Base-by-base conservation (phyloP, 768 basidiomycete genomes). In the Trametes cingulata region DNA sequence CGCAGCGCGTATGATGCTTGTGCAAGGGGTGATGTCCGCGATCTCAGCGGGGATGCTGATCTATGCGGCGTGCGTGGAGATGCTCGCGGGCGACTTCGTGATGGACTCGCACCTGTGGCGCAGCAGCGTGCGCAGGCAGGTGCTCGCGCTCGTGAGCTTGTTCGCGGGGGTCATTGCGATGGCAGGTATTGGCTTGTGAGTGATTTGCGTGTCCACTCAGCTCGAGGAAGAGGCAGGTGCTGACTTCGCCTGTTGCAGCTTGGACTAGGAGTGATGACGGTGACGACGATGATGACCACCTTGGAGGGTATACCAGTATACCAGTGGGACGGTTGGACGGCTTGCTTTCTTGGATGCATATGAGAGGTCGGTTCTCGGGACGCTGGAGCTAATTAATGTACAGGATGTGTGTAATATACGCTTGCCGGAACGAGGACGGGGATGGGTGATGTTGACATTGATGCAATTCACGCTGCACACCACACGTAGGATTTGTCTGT, bases 21-120 rank as follows among this genome's bases (percentile, higher is more conserved):
- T 79, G 0, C 86, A 89, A 69, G 91, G 91, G 20, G 68, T 92
- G 43, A 86, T 92, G 86, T 87, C 85, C 7, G 89, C 88, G n/a
- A 77, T 91, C 33, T 90, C 88, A 0, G 88, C 90, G 0, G 90
- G 91, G 3, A 85, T 93, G 87, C 80, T 93, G 49, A 91, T 87
- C 45, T 93, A 92, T 66, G 91, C 87, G 0, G 83, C 87, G 12
- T 89, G 86, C 10, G 90, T 93, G 7, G 91, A 93, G 78, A 93
- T 93, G 88, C 82, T 93, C 52, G 91, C 89, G 0, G 91, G 84
- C 2, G 91, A 93, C 71, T 92, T 93, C 64, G 88, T 93, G 42
- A 87, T 88, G 73, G 88, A 90, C 39, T 84, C 84, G 60, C 78
- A 65, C 72, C 74, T 76, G 72, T 78, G 77, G 79, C 72, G 75